Conservation (phyloP, 164 flowering plant genomes). For the Chloranthus sessilifolius region DNA sequence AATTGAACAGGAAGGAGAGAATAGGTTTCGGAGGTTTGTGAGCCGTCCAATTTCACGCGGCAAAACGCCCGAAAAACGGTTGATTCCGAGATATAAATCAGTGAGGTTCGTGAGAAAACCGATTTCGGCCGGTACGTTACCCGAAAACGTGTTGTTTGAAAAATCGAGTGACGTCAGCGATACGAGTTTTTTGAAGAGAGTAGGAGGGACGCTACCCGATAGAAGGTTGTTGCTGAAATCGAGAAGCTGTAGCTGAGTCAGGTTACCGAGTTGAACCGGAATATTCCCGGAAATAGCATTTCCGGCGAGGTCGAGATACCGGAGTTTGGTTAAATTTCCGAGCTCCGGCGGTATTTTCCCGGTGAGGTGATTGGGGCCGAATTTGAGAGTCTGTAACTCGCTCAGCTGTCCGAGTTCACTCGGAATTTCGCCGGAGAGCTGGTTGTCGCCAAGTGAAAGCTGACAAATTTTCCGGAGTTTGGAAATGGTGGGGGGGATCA, state of each 20-base stretch:
- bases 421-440: constrained; percentile 46
- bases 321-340: constrained; percentile 29
- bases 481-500: constrained; percentile 26
- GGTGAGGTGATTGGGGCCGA: constrained; percentile 40
- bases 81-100: constrained; percentile 55
- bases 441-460: constrained; percentile 37
- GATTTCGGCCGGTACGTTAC: constrained; percentile 48
- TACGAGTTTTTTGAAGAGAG: constrained; percentile 28
- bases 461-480: constrained; percentile 20
- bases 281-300: constrained; percentile 37
- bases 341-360: constrained; percentile 58
- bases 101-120: constrained; percentile 42
- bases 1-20: constrained; percentile 39
- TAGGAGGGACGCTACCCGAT: constrained; percentile 44
- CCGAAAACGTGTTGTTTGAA: constrained; percentile 57
- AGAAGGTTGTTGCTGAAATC: constrained; percentile 49
- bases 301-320: constrained; percentile 44
- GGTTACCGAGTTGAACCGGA: constrained; percentile 36
- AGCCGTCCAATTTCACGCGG: constrained; percentile 61
- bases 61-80: constrained; percentile 52
- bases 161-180: constrained; percentile 46
- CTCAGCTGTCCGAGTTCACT: constrained; percentile 34
- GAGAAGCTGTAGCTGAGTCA: constrained; percentile 30
- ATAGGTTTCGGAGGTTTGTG: constrained; percentile 31
- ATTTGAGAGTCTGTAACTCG: constrained; percentile 36